Base-by-base conservation (phyloP, 441 rosid species). In the Pelargonium exstipulatum region DNA sequence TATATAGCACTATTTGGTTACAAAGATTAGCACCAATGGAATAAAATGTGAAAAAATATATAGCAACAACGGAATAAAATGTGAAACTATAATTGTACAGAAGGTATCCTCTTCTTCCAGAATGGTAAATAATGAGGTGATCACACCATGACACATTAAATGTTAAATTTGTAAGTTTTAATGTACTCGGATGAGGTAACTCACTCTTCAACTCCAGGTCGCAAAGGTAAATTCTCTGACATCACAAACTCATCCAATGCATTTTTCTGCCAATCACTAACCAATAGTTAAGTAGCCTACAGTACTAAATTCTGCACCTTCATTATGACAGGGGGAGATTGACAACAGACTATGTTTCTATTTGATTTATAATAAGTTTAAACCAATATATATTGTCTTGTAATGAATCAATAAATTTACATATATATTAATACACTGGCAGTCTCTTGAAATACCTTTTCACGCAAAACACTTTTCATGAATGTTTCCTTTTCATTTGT, bases 191-290 rank as follows among this genome's bases (percentile, higher is more conserved):
- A 69, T 65, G 18, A 74, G 69, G 76, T 45, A 71, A 78, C 98
- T 81, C 75, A 90, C 98, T 89, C 88, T 82, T 84, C 86, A 62
- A 82, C 82, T 73, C 96, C 98, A 75, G 98, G 90, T 69, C 93
- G 90, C 74, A 93, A 78, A 74, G 90, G 86, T 79, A 88, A 71
- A 78, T 78, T 81, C 82, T 88, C 74, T 8, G 95, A 79, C 76
- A 76, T 75, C 78, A 89, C 66, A 71, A 88, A 79, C 73, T 89
- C 93, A 78, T 84, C 81, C 84, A 88, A 62, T 5, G 95, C 97
- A 75, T 67, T 85, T 87, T 87, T 89, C 97, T 88, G 89, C 65
- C 80, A 79, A 80, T 49, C 77, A 80, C 55, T 49, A 69, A 62
- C 63, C 20, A 73, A 68, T 37, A 48, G 26, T 70, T 81, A 53